Evolutionary conservation across 148 eudicot species (phyloP).

Genomic region (Heliamphora exappendiculata): DNA sequence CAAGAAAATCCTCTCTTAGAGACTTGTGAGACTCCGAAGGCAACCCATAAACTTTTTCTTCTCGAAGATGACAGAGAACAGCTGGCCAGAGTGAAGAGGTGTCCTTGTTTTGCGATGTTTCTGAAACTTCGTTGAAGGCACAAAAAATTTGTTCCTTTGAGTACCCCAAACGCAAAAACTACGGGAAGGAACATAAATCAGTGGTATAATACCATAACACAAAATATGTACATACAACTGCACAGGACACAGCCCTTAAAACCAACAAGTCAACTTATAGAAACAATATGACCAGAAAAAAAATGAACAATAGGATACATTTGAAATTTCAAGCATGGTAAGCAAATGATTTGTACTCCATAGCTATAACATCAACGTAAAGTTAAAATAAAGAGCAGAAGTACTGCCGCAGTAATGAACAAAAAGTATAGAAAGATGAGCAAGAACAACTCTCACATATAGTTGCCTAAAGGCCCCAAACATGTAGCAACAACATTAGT

Average conservation of each 20-base stretch:
- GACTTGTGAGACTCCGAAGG: constrained; percentile 24
- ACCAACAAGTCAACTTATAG: not conserved
- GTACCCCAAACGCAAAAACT: constrained; percentile 56
- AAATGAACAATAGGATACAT: not conserved
- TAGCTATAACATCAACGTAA: not conserved
- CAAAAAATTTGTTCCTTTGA: constrained; percentile 40
- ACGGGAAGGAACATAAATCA: constrained; percentile 9
- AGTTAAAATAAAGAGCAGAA: not conserved
- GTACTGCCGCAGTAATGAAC: not conserved
- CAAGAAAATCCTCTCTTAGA: constrained; percentile 18
- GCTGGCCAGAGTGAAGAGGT: constrained; percentile 57
- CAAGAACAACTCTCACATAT: not conserved
- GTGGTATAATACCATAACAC: not conserved
- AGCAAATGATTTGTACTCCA: not conserved
- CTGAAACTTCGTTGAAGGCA: constrained; percentile 48
- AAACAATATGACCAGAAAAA: not conserved
- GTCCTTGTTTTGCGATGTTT: constrained; percentile 33
- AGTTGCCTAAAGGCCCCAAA: not conserved
- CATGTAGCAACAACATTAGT: not conserved
- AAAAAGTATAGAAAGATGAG: not conserved
- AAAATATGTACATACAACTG: not conserved
- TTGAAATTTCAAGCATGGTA: not conserved
- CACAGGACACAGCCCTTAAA: not conserved
- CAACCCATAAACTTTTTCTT: constrained; percentile 49
- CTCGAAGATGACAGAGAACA: constrained; percentile 56